These are phyloP conservation scores for Pleurotus giganteus DNA, from an alignment of 768 basidiomycete genomes.

Conservation along the genomic window DNA sequence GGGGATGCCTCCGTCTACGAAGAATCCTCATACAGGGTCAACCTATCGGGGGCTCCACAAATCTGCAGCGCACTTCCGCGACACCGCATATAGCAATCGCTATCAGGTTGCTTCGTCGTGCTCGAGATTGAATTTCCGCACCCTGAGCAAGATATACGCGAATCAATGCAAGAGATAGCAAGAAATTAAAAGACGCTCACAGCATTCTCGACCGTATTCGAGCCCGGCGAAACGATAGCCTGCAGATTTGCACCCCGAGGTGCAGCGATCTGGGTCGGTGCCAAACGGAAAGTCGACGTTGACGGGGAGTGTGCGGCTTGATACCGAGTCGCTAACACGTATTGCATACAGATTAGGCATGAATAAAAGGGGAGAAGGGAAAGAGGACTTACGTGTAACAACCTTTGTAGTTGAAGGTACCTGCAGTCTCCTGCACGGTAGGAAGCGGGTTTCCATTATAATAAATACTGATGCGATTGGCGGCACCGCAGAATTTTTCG, in stretches of 20 bases:
- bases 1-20: too few relatives aligned
- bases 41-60: background rate
- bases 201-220: background rate
- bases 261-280: background rate
- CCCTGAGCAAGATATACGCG: background rate
- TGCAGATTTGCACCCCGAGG: background rate
- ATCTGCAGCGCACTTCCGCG: background rate
- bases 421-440: background rate
- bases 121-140: background rate
- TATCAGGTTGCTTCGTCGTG: background rate
- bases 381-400: background rate
- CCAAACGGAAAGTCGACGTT: background rate
- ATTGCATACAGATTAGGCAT: background rate
- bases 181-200: background rate
- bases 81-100: background rate
- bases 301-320: background rate
- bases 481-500: slow-evolving; percentile 41
- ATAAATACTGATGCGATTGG: slow-evolving; percentile 39
- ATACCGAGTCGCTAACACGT: background rate
- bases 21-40: slow-evolving; percentile 1
- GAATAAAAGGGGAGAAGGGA: background rate
- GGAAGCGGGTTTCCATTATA: background rate
- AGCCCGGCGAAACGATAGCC: background rate
- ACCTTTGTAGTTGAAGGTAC: background rate
- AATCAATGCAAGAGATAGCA: background rate